phyloP scores from a whole-genome alignment of 805 yeast genomes.

The Ogataea zsoltii region DNA sequence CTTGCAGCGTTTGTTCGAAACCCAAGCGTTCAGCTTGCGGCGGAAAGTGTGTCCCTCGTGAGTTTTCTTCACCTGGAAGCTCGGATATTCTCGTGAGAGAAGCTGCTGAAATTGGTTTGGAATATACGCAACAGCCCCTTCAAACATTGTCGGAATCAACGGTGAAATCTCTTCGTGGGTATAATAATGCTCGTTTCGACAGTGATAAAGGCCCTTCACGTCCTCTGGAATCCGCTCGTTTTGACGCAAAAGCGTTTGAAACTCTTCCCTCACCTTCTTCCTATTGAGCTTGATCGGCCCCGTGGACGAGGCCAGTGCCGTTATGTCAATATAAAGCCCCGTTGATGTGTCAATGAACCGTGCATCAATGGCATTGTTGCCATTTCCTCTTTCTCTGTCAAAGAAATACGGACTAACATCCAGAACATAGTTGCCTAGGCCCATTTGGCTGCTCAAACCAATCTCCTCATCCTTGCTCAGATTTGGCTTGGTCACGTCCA shows the following conservation, averaged over 20 bases:
- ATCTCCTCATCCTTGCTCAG: conserved; percentile 3
- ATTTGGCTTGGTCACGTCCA: conserved; percentile 36
- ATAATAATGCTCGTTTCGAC: conserved; percentile 61
- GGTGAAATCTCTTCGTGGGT: conserved; percentile 51
- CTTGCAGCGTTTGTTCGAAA: conserved; percentile 23
- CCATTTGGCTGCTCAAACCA: conserved; percentile 25
- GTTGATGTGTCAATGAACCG: conserved; percentile 52
- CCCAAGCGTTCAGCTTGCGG: conserved; percentile 25
- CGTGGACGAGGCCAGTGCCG: conserved; percentile 35
- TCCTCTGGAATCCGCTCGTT: conserved; percentile 14
- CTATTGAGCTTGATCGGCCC: conserved; percentile 8
- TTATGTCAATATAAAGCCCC: conserved; percentile 47
- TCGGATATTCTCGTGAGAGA: conserved; percentile 40
- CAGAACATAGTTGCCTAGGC: conserved; percentile 33
- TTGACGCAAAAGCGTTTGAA: conserved; percentile 17
- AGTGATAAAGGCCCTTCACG: conserved; percentile 34
- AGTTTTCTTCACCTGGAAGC: conserved; percentile 19
- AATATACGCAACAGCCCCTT: conserved; percentile 52
- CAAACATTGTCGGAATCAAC: conserved; percentile 54
- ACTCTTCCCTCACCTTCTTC: conserved; percentile 16
- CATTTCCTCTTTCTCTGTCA: conserved; percentile 42
- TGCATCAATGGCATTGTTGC: conserved; percentile 55
- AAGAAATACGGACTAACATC: conserved; percentile 38
- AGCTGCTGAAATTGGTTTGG: conserved; percentile 41
- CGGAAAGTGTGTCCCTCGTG: conserved; percentile 28